Evolutionary conservation across 495 filamentous ascomycete genomes (phyloP), one percentile per base, ranked within the genome.

Genomic region (Tuber umbilicatum): DNA sequence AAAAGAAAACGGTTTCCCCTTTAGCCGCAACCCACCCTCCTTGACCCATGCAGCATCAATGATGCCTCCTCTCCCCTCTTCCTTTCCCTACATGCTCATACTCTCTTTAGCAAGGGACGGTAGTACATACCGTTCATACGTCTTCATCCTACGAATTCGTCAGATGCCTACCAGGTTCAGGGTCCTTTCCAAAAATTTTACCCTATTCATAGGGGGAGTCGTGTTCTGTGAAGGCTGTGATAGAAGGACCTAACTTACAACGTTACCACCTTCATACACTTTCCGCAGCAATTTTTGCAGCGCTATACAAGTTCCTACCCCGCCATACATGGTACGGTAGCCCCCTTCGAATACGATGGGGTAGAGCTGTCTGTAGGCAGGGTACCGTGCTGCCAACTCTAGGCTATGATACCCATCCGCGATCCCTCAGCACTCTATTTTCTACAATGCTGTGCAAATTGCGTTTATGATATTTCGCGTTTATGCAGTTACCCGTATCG

Each of bases 401-500:
- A 17, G n/a, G 55, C 55, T 17, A 64, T 64, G 55, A 64, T 64
- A 17, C 23, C 47, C 47, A 55, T 55, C 47, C 9, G 23, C 12
- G 6, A n/a, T n/a, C 23, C 1, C 12, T n/a, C 47, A n/a, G 23
- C 47, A 55, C 23, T n/a, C 47, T 55, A 55, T 55, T 55, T 55
- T 55, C 47, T 10, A 27, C 23, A 55, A 55, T n/a, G 47, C 47
- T 6, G 47, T 55, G 47, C 23, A 55, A 55, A 55, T 55, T 55
- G 47, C 12, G 23, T n/a, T 55, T n/a, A n/a, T n/a, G 23, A 55
- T 55, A 55, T n/a, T 55, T 55, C 23, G 47, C 47, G 23, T 55
- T 55, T 55, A 55, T 55, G 47, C 47, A 55, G 47, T 55, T 55
- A 55, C 47, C 47, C 47, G 47, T 55, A 55, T 55, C 47, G 47